phyloP scores from a whole-genome alignment of 2,329 filamentous ascomycete species.

The Karstenula rhodostoma region DNA sequence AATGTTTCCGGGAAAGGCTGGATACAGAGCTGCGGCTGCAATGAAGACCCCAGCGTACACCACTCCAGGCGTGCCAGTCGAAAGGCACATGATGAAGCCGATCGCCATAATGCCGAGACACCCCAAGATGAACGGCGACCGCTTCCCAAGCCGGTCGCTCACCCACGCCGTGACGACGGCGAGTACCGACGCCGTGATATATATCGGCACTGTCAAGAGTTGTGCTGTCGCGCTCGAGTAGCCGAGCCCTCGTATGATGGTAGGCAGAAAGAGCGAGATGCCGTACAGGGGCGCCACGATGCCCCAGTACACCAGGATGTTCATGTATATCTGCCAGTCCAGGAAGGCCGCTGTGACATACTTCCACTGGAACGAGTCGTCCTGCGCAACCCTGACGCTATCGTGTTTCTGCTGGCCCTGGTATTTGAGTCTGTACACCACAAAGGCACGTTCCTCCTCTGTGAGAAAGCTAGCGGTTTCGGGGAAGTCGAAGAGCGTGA shows the following conservation, averaged over 20 bases:
- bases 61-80: slow-evolving; percentile 41
- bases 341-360: slow-evolving; percentile 54
- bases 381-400: slow-evolving; percentile 72
- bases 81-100: slow-evolving; percentile 50
- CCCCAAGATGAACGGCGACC: slow-evolving; percentile 46
- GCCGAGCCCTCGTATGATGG: slow-evolving; percentile 52
- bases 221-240: slow-evolving; percentile 51
- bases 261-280: slow-evolving; percentile 57
- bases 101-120: slow-evolving; percentile 44
- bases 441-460: slow-evolving; percentile 61
- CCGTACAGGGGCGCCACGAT: slow-evolving; percentile 51
- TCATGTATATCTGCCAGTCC: slow-evolving; percentile 59
- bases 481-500: slow-evolving; percentile 70
- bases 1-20: slow-evolving; percentile 51
- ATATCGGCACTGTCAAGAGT: slow-evolving; percentile 55
- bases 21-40: slow-evolving; percentile 48
- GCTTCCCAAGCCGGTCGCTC: slow-evolving; percentile 42
- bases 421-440: slow-evolving; percentile 67
- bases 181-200: slow-evolving; percentile 48
- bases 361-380: slow-evolving; percentile 73
- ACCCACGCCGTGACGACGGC: slow-evolving; percentile 42
- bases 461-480: slow-evolving; percentile 66
- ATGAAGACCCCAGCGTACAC: slow-evolving; percentile 50
- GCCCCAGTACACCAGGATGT: slow-evolving; percentile 70
- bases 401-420: slow-evolving; percentile 58